Percentiles rank a stretch among this genome's conserved stretches.
Conservation (phyloP, 805 yeast species). For the Clavispora santaluciae region DNA sequence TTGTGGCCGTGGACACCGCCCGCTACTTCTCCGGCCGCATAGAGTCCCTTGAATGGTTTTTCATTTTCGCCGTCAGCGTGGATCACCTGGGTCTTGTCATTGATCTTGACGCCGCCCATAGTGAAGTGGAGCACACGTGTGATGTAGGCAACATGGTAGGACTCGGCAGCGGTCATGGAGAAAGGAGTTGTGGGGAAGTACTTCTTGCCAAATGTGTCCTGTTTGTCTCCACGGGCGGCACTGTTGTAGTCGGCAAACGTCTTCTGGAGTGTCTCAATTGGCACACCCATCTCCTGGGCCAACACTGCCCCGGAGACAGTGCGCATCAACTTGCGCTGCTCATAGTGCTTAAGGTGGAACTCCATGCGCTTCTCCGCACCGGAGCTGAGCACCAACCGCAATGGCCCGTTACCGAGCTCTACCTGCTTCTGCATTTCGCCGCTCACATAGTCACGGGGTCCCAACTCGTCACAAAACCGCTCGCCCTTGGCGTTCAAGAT, state of each 20-base stretch:
- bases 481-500: conserved; percentile 48
- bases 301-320: conserved; percentile 41
- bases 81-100: conserved; percentile 38
- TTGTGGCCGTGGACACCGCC: conserved; percentile 46
- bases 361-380: conserved; percentile 41
- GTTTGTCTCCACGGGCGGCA: conserved; percentile 34
- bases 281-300: conserved; percentile 35
- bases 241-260: conserved; percentile 40
- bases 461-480: conserved; percentile 57
- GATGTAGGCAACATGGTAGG: conserved; percentile 48
- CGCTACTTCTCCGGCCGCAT: conserved; percentile 42
- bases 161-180: conserved; percentile 23
- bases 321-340: conserved; percentile 51
- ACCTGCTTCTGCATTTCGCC: conserved; percentile 48
- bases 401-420: conserved; percentile 39
- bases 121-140: conserved; percentile 62
- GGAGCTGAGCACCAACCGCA: conserved; percentile 47
- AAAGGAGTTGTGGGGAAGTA: conserved; percentile 48
- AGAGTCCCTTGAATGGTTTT: conserved; percentile 31
- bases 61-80: conserved; percentile 22
- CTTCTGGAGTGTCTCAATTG: conserved; percentile 21
- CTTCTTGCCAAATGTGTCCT: conserved; percentile 42
- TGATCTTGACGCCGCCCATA: conserved; percentile 65
- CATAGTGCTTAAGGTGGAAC: conserved; percentile 54
- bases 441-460: conserved; percentile 57